phyloP scores from a whole-genome alignment of 305 asterid species.

The Solanum hybrid region DNA sequence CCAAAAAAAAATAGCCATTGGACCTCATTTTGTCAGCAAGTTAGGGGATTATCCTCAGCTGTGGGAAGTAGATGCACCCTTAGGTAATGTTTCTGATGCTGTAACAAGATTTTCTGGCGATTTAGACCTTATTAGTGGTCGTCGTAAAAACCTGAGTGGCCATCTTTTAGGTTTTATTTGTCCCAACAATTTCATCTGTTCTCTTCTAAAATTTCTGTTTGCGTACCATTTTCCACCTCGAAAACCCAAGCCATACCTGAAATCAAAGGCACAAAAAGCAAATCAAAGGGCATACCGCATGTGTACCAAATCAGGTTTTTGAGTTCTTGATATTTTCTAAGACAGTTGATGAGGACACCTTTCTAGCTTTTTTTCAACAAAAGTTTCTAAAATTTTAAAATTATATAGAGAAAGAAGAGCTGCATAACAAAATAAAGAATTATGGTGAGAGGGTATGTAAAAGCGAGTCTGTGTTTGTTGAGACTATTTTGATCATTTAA shows the following conservation, averaged over 20 bases:
- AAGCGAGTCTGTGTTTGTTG: background rate
- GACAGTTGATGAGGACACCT: background rate
- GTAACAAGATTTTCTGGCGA: constrained; percentile 22
- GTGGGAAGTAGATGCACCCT: constrained; percentile 16
- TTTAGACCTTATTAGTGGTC: constrained; percentile 37
- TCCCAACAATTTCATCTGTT: constrained; percentile 65
- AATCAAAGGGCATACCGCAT: background rate
- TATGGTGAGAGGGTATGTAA: background rate
- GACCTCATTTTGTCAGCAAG: background rate
- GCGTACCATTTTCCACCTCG: constrained; percentile 79
- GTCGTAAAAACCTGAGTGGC: constrained; percentile 55
- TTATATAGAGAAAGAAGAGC: background rate
- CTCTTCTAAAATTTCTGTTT: constrained; percentile 46
- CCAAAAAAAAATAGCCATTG: background rate
- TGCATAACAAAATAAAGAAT: background rate
- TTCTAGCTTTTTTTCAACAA: background rate
- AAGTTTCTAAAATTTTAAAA: background rate
- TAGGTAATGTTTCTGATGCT: constrained; percentile 27
- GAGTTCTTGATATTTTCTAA: background rate
- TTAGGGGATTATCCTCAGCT: background rate
- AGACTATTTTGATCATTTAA: background rate
- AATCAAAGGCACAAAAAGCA: background rate
- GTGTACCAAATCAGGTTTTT: background rate
- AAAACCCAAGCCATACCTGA: constrained; percentile 81
- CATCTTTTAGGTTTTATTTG: constrained; percentile 56